Evolutionary conservation across 176 grass and related monocot species (phyloP), one percentile per base, ranked within the genome.

Genomic region (Rhynchospora pubera): DNA sequence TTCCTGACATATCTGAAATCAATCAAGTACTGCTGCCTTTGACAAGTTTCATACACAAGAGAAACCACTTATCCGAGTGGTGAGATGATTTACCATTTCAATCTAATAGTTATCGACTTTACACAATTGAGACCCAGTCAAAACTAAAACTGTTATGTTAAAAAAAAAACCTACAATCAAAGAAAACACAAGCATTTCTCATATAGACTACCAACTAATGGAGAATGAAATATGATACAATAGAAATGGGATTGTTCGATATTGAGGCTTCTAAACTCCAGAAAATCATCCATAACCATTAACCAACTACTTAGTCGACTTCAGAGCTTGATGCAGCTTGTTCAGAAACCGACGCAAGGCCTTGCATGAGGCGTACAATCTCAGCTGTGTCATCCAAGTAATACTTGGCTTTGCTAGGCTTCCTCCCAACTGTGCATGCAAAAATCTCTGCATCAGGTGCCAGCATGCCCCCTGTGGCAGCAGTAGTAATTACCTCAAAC

Each of bases 331-430:
- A 73, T 23, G 45, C 46, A 74, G 70, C 55, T 75, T 93, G 87
- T 51, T 94, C 90, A 0, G 95, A 93, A 71, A 98, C 92, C 24
- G 61, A 58, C 3, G 95, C 92, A 18, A 97, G 87, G 14, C 87
- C 95, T 74, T 94, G 85, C 95, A 97, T 94, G 61, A 97, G 85
- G 87, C 95, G 82, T 66, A 97, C 90, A 13, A 97, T 93, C 78
- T 97, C 95, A 9, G 90, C 68, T 0, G 90, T 82, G 78, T 97
- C 91, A 21, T 97, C 94, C 1, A 97, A 79, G 57, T 97, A 97
- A 87, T 94, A 98, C 73, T 85, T 98, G 3, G 95, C 95, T 84
- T 98, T 98, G 84, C 95, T 98, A 7, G 95, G 95, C 34, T 91
- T 89, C 57, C 78, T 89, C 45, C 95, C 92, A 7, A 98, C 95